Base-by-base conservation (phyloP, 2,329 filamentous ascomycete genomes). In the Calonectria naviculata region DNA sequence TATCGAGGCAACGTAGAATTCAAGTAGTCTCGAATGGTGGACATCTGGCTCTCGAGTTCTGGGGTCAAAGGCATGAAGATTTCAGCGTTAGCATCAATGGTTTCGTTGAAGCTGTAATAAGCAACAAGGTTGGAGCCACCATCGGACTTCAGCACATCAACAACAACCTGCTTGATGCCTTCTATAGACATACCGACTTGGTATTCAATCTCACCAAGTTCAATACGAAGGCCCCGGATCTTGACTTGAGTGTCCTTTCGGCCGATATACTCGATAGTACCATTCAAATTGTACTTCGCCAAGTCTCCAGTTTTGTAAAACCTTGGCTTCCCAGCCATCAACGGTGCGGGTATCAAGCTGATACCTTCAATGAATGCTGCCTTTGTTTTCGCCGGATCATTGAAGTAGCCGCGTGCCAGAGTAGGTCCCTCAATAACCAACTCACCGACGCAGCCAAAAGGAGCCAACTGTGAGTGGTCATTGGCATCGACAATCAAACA, bases 381-480 rank as follows among this genome's bases (percentile, higher is more conserved):
- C 5, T 29, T 19, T 1, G 65, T 67, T 19, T 19, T 36, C 4
- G 24, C 17, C 2, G 42, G 41, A 21, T 67, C 54, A 38, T 87
- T 85, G 21, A 88, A 78, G 68, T 89, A 90, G 38, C 87, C 86
- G 31, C 84, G 80, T 21, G 84, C 86, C 12, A 89, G 24, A 31
- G 46, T 63, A 5, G 87, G 87, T 1, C 67, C 71, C 31, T 75
- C 63, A 49, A 75, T 60, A 2, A 71, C 61, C 7, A 75, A 31
- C 63, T 75, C 74, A 7, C 74, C 72, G 8, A 71, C 13, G 12
- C 56, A 66, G 5, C 73, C 73, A 15, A 71, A 15, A 13, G 73
- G 73, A 1, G 70, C 70, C 5, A 71, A 47, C 19, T 65, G 21
- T 21, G 52, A 19, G 13, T 36, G 29, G 38, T 74, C 38, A 9